phyloP scores from a whole-genome alignment of 1,284 basidiomycete genomes.

The Puccinia sorghi region DNA sequence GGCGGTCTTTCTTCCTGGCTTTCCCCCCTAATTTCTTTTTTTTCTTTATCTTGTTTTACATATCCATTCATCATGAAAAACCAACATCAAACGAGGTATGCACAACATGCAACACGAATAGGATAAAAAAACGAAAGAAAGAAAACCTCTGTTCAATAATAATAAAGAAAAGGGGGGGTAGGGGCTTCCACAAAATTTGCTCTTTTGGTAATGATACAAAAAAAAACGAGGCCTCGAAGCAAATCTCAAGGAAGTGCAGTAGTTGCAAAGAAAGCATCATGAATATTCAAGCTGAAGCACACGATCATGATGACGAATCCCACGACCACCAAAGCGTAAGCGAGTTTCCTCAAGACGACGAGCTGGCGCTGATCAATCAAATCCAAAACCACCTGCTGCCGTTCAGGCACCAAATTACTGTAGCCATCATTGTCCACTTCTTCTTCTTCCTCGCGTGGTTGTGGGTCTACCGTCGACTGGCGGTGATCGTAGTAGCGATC shows the following conservation, averaged over 20 bases:
- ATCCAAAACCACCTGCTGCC: background rate
- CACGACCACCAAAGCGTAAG: slow-evolving; percentile 72
- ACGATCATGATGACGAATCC: slow-evolving; percentile 80
- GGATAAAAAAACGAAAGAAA: too few species aligned
- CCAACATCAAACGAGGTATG: too few species aligned
- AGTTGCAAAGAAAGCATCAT: slow-evolving; percentile 16
- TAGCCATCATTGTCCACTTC: background rate
- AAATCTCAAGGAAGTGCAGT: background rate
- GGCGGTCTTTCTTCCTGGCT: too few species aligned
- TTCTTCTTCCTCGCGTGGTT: background rate
- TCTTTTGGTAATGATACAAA: background rate
- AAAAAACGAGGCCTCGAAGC: background rate
- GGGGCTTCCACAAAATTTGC: background rate
- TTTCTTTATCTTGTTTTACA: too few species aligned
- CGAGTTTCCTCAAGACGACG: slow-evolving; percentile 64
- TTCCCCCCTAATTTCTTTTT: too few species aligned
- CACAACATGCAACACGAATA: too few species aligned
- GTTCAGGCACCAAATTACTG: background rate
- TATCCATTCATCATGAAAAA: too few species aligned
- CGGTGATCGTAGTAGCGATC: slow-evolving; percentile 12
- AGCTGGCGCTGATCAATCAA: slow-evolving; percentile 33
- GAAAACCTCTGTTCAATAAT: too few species aligned
- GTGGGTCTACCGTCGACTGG: background rate
- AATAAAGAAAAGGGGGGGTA: background rate
- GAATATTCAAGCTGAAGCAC: slow-evolving; percentile 61